Evolutionary conservation across 148 eudicot genomes (phyloP).

Genomic region (Arbutus unedo): DNA sequence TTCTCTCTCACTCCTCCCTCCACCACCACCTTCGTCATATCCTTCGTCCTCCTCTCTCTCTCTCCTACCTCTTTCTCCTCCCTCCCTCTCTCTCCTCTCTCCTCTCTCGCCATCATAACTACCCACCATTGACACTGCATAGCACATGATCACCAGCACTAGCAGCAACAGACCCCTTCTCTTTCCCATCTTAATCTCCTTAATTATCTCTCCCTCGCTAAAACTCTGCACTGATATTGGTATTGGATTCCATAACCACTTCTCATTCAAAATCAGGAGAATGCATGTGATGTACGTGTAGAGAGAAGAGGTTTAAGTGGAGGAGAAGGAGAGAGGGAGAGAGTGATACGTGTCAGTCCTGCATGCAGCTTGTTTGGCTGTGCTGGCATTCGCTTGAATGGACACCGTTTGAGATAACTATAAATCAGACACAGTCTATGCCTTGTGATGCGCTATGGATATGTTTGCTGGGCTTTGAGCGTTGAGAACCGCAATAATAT

Average conservation of each 20-base stretch:
- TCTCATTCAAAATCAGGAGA: not conserved
- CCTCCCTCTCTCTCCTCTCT: slow-evolving; percentile 13
- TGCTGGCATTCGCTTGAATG: slow-evolving; percentile 18
- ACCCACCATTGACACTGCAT: slow-evolving; percentile 24
- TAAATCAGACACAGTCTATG: not conserved
- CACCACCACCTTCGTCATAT: slow-evolving; percentile 22
- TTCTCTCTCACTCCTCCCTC: slow-evolving; percentile 20
- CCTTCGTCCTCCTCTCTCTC: slow-evolving; percentile 16
- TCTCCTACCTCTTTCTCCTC: slow-evolving; percentile 14
- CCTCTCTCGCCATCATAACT: slow-evolving; percentile 11
- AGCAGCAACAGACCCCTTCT: slow-evolving; percentile 26
- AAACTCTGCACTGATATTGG: not conserved
- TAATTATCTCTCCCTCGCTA: not conserved
- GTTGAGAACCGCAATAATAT: no score
- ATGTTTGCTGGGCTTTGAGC: not conserved
- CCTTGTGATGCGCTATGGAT: not conserved
- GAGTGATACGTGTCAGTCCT: slow-evolving; percentile 25
- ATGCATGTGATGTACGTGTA: not conserved
- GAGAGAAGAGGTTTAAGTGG: slow-evolving; percentile 14
- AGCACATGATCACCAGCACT: slow-evolving; percentile 25
- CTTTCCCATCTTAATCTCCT: slow-evolving; percentile 15
- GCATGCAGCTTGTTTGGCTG: slow-evolving; percentile 1
- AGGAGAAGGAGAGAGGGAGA: not conserved
- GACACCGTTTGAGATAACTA: slow-evolving; percentile 9
- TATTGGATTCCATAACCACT: not conserved